phyloP scores from a whole-genome alignment of 352 stramenopile species.

The Phytophthora melonis region DNA sequence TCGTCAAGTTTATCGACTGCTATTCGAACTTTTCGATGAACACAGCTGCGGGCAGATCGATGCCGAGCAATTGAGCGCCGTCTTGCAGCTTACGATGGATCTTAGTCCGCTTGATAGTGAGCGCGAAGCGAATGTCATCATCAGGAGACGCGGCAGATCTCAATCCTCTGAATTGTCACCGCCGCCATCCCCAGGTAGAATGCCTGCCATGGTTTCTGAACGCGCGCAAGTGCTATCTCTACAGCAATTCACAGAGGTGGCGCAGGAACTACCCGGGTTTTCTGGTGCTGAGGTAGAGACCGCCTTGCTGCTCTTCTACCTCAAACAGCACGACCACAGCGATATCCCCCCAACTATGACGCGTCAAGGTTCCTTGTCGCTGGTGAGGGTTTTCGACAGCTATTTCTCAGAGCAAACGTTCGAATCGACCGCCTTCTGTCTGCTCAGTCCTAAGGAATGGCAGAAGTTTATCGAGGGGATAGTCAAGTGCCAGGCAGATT shows the following conservation, averaged over 20 bases:
- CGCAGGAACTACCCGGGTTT: slow-evolving; percentile 21
- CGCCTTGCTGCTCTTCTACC: slow-evolving; percentile 34
- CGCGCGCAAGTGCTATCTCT: slow-evolving; percentile 20
- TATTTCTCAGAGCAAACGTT: not conserved
- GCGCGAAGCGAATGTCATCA: slow-evolving; percentile 20
- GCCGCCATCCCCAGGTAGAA: slow-evolving; percentile 10
- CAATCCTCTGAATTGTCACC: slow-evolving; percentile 17
- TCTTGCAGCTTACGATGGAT: slow-evolving; percentile 20
- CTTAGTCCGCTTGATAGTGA: slow-evolving; percentile 29
- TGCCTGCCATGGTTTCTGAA: not conserved
- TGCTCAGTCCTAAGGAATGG: slow-evolving; percentile 19
- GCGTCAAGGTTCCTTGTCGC: not conserved
- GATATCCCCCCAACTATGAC: not conserved
- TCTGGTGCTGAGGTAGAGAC: slow-evolving; percentile 33
- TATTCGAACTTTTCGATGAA: slow-evolving; percentile 59
- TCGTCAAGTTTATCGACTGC: slow-evolving; percentile 42
- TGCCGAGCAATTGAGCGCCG: slow-evolving; percentile 15
- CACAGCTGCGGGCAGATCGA: slow-evolving; percentile 37
- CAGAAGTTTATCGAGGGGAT: slow-evolving; percentile 1
- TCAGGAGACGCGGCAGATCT: slow-evolving; percentile 5
- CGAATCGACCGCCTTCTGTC: slow-evolving; percentile 20
- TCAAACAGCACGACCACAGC: slow-evolving; percentile 5
- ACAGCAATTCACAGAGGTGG: slow-evolving; percentile 35
- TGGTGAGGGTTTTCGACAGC: not conserved
- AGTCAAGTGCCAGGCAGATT: not conserved